Evolutionary conservation across 768 basidiomycete genomes (phyloP), one percentile per base, ranked within the genome.

Genomic region (Auriscalpium microsporum): DNA sequence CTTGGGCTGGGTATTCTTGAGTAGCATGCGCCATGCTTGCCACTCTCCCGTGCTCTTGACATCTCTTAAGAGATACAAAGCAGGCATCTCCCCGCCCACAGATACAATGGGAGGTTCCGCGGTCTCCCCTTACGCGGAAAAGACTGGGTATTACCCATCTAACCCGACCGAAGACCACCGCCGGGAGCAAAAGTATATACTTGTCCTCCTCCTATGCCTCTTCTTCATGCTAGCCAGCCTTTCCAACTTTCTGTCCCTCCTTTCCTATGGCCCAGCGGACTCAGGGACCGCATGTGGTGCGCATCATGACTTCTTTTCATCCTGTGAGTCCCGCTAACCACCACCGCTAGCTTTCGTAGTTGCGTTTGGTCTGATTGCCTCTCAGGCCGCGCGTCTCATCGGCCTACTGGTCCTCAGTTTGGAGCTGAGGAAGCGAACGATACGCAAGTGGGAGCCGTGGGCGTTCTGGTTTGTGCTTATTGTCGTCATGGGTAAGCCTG

Each of bases 1-100:
- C 50, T 63, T 74, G 8, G 75, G 75, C 36, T 73, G 71, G 66
- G 72, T 73, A 3, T 74, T 72, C 58, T 60, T 72, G 45, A 63
- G 64, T 50, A 67, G 73, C 55, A 48, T 71, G 14, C 57, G 62
- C 13, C 65, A 66, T 56, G 50, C 69, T 13, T 47, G 63, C 19
- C 56, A 56, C 45, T 69, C 67, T 2, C 40, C 59, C 23, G 59
- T 66, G 35, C 8, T 69, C 45, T 28, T 28, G 28, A 28, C 28
- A 28, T 28, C 28, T 28, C 28, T 28, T 4, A 28, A 56, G 53
- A 23, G 54, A 60, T 28, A 50, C 17, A 19, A 56, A 14, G 14
- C 47, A 45, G 35, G 3, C 40, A 10, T 11, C 3, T 34, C 28
- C 14, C 19, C 19, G 35, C 19, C 34, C n/a, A 10, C 3, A 28